A percentile compares a stretch with the other conserved stretches of the same genome.
Conservation (phyloP, 345 rosid species). For the Turnera subulata region DNA sequence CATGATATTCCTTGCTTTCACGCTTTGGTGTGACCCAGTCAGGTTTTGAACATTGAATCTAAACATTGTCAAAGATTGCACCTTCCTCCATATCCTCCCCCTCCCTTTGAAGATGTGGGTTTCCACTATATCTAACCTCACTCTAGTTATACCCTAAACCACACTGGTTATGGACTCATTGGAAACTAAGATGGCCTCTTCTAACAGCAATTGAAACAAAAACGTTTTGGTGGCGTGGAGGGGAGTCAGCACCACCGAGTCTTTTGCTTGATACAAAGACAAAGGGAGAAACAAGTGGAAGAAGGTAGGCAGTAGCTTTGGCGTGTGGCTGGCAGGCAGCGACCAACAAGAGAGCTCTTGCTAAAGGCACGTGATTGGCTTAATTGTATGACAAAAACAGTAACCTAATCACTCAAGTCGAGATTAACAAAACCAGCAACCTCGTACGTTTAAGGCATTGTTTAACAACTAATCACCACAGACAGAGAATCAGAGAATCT, state of each 20-base stretch:
- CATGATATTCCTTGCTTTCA: neutral
- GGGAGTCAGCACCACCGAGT: slow-evolving; percentile 7
- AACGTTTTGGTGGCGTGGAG: slow-evolving; percentile 1
- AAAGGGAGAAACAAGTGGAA: neutral
- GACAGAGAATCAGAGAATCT: too few relatives aligned
- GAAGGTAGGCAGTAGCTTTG: neutral
- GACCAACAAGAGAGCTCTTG: neutral
- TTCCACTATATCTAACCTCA: too few relatives aligned
- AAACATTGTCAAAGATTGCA: too few relatives aligned
- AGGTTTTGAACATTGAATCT: too few relatives aligned
- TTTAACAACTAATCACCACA: neutral
- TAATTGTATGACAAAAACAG: neutral
- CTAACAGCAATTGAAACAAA: too few relatives aligned
- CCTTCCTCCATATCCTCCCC: too few relatives aligned
- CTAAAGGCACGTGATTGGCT: neutral
- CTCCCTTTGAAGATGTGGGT: too few relatives aligned
- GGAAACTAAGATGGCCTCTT: too few relatives aligned
- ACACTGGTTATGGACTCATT: too few relatives aligned
- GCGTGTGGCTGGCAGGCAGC: neutral
- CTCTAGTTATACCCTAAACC: too few relatives aligned
- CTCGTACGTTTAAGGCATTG: neutral
- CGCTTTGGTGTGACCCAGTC: neutral
- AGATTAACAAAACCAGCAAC: slow-evolving; percentile 1
- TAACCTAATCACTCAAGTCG: too few relatives aligned
- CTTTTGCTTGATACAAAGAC: neutral